Base-by-base conservation (phyloP, 805 yeast species). In the Myxozyma vanderwaltii region DNA sequence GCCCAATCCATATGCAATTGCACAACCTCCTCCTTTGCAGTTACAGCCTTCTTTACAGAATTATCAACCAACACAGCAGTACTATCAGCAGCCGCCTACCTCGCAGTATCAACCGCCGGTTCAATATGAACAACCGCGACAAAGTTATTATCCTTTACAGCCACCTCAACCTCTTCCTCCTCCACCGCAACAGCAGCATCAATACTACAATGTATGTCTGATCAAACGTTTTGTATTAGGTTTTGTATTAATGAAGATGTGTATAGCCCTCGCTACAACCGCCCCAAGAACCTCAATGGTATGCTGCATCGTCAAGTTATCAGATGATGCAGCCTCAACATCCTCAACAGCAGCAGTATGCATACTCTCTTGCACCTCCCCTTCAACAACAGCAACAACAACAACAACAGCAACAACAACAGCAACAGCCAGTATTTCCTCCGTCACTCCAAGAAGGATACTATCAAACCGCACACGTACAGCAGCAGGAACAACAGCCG, bases 341-440 rank as follows among this genome's bases (percentile, higher is more conserved):
- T 10, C 49, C 31, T 2, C 55, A 21, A 17, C 55, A 23, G 17
- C 21, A 36, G 10, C 40, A 8, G 12, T 23, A 23, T 10, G 35
- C 5, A 35, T 7, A 47, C 17, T 3, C 12, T 13, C 19, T 40
- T 10, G 35, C 5, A 35, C 4, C 29, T 31, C 4, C 12, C 6
- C 19, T 40, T 10, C 21, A 31, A 7, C 27, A 26, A 13, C 17
- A 21, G 31, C 51, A 47, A 38, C 54, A 38, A 24, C 39, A 35
- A 26, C 15, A 40, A 41, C 51, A 41, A 17, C 51, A 21, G 7
- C 48, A 36, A 35, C 55, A 43, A 19, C 51, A 13, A 29, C 46
- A 45, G 19, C 40, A 43, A 19, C 53, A 48, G 5, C 53, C 39
- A n/a, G 36, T 13, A 2, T 36, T 17, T 19, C 39, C 31, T 10